These are phyloP conservation scores for Obba rivulosa DNA, from an alignment of 768 basidiomycete species.

Conservation along the genomic window DNA sequence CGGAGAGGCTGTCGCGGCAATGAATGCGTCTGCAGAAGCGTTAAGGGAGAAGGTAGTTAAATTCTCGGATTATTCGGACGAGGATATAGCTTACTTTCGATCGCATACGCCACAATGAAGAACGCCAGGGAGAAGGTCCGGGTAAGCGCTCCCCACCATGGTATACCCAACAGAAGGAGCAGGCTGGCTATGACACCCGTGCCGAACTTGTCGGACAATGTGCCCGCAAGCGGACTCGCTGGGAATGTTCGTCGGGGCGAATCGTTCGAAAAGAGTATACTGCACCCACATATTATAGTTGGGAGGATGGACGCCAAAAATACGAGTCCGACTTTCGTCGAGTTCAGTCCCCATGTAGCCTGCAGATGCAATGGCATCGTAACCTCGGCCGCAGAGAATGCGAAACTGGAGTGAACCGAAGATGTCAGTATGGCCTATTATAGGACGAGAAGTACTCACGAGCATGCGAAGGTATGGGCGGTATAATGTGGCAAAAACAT, in stretches of 20 bases:
- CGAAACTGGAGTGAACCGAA: conserved; percentile 6
- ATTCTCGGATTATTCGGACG: background rate
- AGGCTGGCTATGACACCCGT: background rate
- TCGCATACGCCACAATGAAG: background rate
- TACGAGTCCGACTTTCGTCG: conserved; percentile 41
- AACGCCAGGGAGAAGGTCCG: background rate
- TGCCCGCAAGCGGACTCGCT: background rate
- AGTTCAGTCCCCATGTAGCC: conserved; percentile 19
- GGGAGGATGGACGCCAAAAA: background rate
- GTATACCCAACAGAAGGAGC: background rate
- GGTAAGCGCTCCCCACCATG: background rate
- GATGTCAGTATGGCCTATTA: too few relatives aligned
- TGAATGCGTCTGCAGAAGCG: background rate
- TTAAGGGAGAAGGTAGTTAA: background rate
- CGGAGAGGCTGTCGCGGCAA: conserved; percentile 32
- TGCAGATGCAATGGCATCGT: conserved; percentile 25
- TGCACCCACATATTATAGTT: background rate
- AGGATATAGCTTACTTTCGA: background rate
- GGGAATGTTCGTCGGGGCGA: background rate
- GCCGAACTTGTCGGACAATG: background rate
- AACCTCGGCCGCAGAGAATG: conserved; percentile 19
- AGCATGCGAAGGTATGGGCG: conserved; percentile 21
- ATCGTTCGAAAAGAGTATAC: background rate
- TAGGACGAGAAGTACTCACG: conserved; percentile 15
- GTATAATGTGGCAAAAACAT: too few relatives aligned